Conservation (phyloP, 2,329 filamentous ascomycete species). For the Biscogniauxia marginata region DNA sequence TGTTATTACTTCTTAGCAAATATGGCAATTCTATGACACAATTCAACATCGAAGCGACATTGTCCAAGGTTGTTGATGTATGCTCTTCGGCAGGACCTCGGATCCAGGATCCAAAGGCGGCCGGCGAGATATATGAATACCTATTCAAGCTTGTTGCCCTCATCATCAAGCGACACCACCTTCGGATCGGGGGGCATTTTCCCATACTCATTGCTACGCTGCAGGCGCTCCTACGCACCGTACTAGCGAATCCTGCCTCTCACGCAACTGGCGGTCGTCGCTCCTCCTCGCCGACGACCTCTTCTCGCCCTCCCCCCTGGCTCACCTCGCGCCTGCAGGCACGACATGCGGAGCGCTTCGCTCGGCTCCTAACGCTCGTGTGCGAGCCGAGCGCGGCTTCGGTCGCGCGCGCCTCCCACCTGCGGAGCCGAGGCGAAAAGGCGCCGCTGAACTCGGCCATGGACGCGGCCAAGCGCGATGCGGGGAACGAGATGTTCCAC, state of each 20-base stretch:
- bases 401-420: slow-evolving; percentile 47
- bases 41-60: slow-evolving; percentile 56
- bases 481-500: slow-evolving; percentile 61
- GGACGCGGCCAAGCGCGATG: slow-evolving; percentile 59
- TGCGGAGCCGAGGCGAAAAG: not conserved
- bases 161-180: slow-evolving; percentile 58
- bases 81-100: slow-evolving; percentile 27
- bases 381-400: slow-evolving; percentile 59
- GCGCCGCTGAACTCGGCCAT: slow-evolving; percentile 57
- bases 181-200: slow-evolving; percentile 61
- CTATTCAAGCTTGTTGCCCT: slow-evolving; percentile 55
- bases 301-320: slow-evolving; percentile 33
- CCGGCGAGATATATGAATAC: slow-evolving; percentile 41
- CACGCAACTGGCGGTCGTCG: slow-evolving; percentile 9
- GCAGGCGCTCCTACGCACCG: slow-evolving; percentile 53
- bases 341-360: slow-evolving; percentile 50
- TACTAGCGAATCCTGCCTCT: slow-evolving; percentile 43
- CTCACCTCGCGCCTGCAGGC: slow-evolving; percentile 37
- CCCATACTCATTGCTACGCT: slow-evolving; percentile 56
- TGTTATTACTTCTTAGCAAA: slow-evolving; percentile 47
- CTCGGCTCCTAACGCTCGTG: slow-evolving; percentile 56
- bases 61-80: slow-evolving; percentile 43
- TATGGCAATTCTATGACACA: slow-evolving; percentile 52
- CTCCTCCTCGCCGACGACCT: slow-evolving; percentile 6
- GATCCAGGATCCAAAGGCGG: slow-evolving; percentile 26